Evolutionary conservation across 163 green algal species (phyloP), one percentile per base, ranked within the genome.

Genomic region (Scenedesmus sp.): DNA sequence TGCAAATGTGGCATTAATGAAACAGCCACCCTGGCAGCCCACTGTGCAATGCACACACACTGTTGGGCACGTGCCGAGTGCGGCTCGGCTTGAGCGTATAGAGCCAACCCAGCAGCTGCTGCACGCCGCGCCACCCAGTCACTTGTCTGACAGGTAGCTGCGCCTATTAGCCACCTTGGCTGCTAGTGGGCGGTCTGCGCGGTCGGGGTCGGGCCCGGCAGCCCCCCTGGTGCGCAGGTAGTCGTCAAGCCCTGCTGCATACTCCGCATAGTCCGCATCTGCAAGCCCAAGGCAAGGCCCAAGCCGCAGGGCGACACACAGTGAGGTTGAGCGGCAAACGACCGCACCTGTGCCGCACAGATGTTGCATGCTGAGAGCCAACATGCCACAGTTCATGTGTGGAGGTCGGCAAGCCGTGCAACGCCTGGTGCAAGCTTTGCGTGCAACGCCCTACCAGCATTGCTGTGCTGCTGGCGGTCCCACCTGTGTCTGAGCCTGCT

Each of bases 401-500:
- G 20, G 1, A 5, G 9, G 22, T 72, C 22, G 9, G 59, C 3
- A 65, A 65, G 53, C 53, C 26, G 53, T 30, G 20, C 59, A 72
- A 9, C 59, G 33, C 3, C 59, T 72, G 59, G 24, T 9, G 24
- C 59, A n/a, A 81, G 72, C 35, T 49, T 44, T 9, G 37, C 30
- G 30, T 33, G 26, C 16, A 10, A 30, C 65, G 12, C 65, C 65
- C 33, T n/a, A n/a, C 65, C 65, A 33, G 3, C 65, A 42, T 30
- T 81, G 72, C 72, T 83, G 26, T 26, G 26, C 53, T 35, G 59
- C 59, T 72, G 59, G 59, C 20, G 24, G 30, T 6, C 76, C 35
- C 30, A 90, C 85, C 85, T 83, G 85, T 90, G n/a, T 90, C 85
- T n/a, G 30, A 61, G 44, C n/a, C 85, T 40, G 85, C 85, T 44